phyloP scores from a whole-genome alignment of 306 rosid species.

The Macrotyloma uniflorum region DNA sequence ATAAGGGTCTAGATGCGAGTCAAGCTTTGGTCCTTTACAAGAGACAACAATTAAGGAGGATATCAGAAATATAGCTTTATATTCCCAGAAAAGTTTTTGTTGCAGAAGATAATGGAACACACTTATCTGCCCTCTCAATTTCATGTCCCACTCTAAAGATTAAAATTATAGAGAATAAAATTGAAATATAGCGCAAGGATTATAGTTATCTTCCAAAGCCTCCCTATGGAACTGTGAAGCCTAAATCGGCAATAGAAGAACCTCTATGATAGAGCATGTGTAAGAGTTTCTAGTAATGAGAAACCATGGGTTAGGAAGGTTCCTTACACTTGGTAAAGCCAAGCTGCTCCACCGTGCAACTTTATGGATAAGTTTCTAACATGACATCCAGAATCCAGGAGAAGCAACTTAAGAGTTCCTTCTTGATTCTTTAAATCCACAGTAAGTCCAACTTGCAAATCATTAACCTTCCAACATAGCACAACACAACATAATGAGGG shows the following conservation, averaged over 20 bases:
- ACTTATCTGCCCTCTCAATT: neutral
- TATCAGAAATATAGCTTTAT: neutral
- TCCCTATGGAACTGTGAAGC: neutral
- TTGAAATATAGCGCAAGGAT: neutral
- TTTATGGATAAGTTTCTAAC: constrained; percentile 64
- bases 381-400: constrained; percentile 69
- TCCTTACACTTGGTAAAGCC: constrained; percentile 92
- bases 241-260: constrained; percentile 13
- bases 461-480: constrained; percentile 69
- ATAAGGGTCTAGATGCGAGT: neutral
- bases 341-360: constrained; percentile 83
- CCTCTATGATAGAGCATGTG: neutral
- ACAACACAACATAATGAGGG: constrained; percentile 31
- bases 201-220: neutral
- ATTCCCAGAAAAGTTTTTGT: constrained; percentile 16
- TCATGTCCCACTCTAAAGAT: neutral
- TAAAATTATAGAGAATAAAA: neutral
- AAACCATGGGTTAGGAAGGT: constrained; percentile 30
- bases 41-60: neutral
- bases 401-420: constrained; percentile 67
- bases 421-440: constrained; percentile 62
- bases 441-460: constrained; percentile 68
- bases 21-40: neutral
- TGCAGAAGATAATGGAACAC: neutral
- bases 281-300: constrained; percentile 11